Percentiles rank a stretch among this genome's conserved stretches.
Conservation (phyloP, 108 stramenopile species). For the Aurantiochytrium sp. region DNA sequence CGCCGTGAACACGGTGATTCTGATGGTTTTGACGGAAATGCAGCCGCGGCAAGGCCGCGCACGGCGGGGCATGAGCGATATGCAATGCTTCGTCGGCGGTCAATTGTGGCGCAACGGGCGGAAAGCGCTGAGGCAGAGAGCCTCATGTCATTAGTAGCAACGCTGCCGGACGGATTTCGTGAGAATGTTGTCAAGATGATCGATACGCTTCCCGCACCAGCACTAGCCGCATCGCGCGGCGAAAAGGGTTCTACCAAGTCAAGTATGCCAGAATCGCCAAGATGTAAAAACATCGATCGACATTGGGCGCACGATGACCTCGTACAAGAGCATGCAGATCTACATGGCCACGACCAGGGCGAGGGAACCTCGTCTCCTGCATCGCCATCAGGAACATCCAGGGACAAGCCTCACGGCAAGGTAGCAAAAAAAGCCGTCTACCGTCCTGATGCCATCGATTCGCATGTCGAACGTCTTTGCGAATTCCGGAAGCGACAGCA, state of each 20-base stretch:
- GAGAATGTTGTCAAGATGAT: neutral
- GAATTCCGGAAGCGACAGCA: neutral
- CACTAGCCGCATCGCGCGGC: no score
- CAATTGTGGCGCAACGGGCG: neutral
- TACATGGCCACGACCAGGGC: neutral
- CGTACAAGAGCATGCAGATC: neutral
- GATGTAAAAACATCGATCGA: neutral
- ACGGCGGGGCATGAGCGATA: neutral
- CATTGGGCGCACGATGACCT: neutral
- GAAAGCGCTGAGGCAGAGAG: neutral
- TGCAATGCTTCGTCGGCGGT: neutral
- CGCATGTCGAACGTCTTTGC: neutral
- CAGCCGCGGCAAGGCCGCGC: neutral
- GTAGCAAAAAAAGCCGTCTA: neutral
- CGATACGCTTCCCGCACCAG: neutral
- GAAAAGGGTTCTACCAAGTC: no score
- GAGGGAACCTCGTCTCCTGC: neutral
- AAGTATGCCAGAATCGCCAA: neutral
- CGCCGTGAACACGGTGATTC: neutral
- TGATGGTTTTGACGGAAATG: neutral
- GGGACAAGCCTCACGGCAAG: neutral
- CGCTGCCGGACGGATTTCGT: neutral
- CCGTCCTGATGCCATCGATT: neutral
- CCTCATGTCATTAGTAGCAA: neutral
- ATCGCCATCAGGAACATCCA: neutral